Conservation (phyloP, 2,329 filamentous ascomycete genomes). For the Exophiala dermatitidis region DNA sequence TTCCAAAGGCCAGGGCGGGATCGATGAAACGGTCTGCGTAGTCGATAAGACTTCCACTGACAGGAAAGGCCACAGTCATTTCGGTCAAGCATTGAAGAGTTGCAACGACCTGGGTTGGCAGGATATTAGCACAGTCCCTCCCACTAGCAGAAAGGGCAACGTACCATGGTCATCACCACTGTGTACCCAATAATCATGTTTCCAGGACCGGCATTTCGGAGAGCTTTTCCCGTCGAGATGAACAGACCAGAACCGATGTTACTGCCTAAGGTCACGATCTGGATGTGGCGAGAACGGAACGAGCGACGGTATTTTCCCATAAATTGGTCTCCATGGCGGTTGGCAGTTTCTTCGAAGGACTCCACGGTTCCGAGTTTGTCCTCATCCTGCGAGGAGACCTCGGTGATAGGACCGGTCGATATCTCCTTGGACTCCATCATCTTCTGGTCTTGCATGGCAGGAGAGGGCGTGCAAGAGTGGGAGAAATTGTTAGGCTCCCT, state of each 20-base stretch:
- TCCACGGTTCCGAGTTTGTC: constrained; percentile 1
- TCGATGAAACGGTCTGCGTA: constrained; percentile 36
- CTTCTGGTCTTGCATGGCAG: background rate
- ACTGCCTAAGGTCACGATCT: constrained; percentile 54
- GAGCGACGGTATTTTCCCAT: constrained; percentile 30
- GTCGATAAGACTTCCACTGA: constrained; percentile 35
- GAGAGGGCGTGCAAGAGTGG: background rate
- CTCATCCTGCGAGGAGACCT: constrained; percentile 3
- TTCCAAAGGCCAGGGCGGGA: constrained; percentile 35
- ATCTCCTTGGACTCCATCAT: constrained; percentile 8
- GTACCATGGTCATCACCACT: constrained; percentile 26
- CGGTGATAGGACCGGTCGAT: background rate
- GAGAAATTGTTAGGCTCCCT: background rate
- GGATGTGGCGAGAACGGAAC: constrained; percentile 48
- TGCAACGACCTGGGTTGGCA: constrained; percentile 26
- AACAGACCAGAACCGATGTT: constrained; percentile 53
- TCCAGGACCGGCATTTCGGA: constrained; percentile 26
- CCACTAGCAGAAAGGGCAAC: background rate
- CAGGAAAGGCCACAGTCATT: constrained; percentile 36
- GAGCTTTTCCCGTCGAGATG: constrained; percentile 42
- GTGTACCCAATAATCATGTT: constrained; percentile 33
- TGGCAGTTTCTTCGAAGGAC: background rate
- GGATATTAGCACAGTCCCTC: background rate
- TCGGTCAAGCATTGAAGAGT: constrained; percentile 30
- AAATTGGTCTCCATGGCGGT: background rate